A percentile compares a stretch with the other conserved stretches of the same genome.
Conservation (phyloP, 495 filamentous ascomycete genomes). For the Hyaloscypha hepaticicola region DNA sequence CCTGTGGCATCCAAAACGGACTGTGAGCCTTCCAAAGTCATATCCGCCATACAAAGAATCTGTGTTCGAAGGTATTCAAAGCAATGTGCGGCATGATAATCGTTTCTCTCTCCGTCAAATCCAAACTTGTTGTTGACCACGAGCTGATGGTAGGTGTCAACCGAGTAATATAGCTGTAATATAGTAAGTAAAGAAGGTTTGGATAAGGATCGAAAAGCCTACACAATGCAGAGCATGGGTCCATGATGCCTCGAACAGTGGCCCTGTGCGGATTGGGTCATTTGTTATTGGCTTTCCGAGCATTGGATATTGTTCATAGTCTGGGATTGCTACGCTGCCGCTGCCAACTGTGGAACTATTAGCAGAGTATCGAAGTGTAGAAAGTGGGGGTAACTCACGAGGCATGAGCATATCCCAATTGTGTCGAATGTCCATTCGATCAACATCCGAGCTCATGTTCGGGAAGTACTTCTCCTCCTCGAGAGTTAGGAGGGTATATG, state of each 20-base stretch:
- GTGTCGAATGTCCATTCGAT: constrained; percentile 31
- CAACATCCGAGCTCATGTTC: constrained; percentile 32
- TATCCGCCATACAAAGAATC: constrained; percentile 35
- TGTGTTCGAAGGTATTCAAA: constrained; percentile 36
- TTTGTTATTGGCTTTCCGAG: constrained; percentile 34
- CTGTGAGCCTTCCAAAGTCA: constrained; percentile 35
- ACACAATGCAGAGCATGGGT: constrained; percentile 36
- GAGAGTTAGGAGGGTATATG: constrained; percentile 31
- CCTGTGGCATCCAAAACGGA: constrained; percentile 29
- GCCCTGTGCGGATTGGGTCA: constrained; percentile 34
- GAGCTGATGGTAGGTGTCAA: constrained; percentile 35
- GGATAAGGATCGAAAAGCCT: background rate
- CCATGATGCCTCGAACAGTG: constrained; percentile 37
- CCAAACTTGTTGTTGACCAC: constrained; percentile 29
- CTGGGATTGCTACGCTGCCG: constrained; percentile 31
- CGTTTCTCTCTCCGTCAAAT: constrained; percentile 30
- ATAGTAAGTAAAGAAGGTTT: background rate
- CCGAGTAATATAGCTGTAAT: constrained; percentile 32
- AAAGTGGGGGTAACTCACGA: constrained; percentile 15
- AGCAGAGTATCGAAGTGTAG: background rate
- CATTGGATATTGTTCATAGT: constrained; percentile 33
- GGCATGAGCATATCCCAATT: constrained; percentile 38
- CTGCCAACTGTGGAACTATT: constrained; percentile 27
- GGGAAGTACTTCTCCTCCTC: constrained; percentile 33
- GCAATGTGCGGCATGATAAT: constrained; percentile 34